These are phyloP conservation scores for Cryptococcus amylolentus DNA, from an alignment of 1,284 basidiomycete genomes.

Conservation along the genomic window DNA sequence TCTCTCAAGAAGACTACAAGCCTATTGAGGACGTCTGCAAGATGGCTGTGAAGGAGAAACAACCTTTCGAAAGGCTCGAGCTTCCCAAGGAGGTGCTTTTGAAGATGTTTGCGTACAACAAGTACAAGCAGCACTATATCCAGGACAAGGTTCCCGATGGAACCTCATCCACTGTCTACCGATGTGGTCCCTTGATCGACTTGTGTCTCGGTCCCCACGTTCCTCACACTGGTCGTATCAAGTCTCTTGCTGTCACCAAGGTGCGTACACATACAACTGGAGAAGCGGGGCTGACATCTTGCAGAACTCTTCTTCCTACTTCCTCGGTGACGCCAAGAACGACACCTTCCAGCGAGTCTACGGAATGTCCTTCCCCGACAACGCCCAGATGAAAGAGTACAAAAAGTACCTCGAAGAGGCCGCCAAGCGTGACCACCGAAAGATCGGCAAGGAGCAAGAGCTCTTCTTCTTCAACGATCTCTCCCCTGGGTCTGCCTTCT, in stretches of 20 bases:
- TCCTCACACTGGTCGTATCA: conserved; percentile 96
- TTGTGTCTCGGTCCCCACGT: conserved; percentile 96
- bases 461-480: conserved; percentile 98
- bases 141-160: conserved; percentile 95
- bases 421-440: conserved; percentile 93
- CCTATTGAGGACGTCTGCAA: conserved; percentile 85
- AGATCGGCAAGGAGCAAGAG: conserved; percentile 95
- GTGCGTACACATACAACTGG: conserved; percentile 48
- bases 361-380: conserved; percentile 98
- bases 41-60: conserved; percentile 89
- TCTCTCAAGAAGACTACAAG: conserved; percentile 78
- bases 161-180: conserved; percentile 95
- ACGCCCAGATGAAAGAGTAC: conserved; percentile 92
- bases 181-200: conserved; percentile 98
- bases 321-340: conserved; percentile 90
- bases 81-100: conserved; percentile 90
- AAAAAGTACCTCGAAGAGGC: conserved; percentile 95
- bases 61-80: conserved; percentile 91
- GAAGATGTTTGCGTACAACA: conserved; percentile 99
- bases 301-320: conserved; percentile 96
- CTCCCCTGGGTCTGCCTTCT: conserved; percentile 93
- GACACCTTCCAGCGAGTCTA: conserved; percentile 96
- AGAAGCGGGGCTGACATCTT: background rate
- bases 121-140: conserved; percentile 97
- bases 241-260: conserved; percentile 92